Percentiles rank a stretch among this genome's conserved stretches.
Conservation (phyloP, 176 grass and related monocot species). For the Ensete glaucum region DNA sequence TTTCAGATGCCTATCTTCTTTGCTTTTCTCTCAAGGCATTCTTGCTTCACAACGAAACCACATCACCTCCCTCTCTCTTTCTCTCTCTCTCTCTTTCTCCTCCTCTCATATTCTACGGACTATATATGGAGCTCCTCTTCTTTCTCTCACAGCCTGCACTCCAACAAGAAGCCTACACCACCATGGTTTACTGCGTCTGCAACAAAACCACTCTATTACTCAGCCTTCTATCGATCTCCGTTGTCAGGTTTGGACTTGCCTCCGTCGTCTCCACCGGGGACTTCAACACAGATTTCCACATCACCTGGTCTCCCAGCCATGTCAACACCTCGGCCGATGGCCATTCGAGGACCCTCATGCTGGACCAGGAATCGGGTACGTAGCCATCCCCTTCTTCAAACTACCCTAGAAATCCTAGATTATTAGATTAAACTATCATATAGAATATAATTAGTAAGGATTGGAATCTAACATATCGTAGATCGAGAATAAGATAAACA, state of each 20-base stretch:
- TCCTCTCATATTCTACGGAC: neutral
- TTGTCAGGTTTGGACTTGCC: neutral
- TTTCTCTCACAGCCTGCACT: neutral
- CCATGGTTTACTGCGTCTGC: neutral
- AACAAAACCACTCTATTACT: neutral
- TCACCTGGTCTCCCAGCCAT: neutral
- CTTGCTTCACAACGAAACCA: neutral
- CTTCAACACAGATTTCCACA: slow-evolving; percentile 30
- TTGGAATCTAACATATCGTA: no score
- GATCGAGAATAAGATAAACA: neutral
- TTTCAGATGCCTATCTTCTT: neutral
- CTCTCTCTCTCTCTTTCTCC: neutral
- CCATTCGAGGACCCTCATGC: slow-evolving; percentile 24
- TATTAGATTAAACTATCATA: no score
- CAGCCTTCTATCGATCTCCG: neutral
- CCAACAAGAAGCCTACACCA: neutral
- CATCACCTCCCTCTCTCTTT: neutral
- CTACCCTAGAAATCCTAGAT: neutral
- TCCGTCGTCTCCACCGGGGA: slow-evolving; percentile 27
- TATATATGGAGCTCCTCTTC: neutral
- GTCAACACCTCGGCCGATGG: slow-evolving; percentile 18
- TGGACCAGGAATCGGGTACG: slow-evolving; percentile 31
- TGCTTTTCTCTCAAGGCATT: slow-evolving; percentile 5
- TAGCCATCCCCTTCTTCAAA: neutral
- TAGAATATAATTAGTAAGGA: no score